phyloP scores from a whole-genome alignment of 192 early-diverging fungal genomes.

The Mortierella claussenii region DNA sequence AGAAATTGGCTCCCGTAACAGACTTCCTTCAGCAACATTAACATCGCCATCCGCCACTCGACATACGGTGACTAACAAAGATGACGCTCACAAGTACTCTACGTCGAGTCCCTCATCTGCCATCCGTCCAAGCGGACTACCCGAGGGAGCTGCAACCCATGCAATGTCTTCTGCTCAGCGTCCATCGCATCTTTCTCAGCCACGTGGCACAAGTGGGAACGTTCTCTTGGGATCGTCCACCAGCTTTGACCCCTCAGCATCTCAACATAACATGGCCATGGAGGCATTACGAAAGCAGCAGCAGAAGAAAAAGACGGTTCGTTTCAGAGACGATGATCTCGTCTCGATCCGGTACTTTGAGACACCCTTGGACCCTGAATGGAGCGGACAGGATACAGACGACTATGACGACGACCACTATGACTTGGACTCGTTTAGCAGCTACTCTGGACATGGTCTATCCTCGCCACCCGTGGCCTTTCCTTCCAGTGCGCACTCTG shows the following conservation, averaged over 20 bases:
- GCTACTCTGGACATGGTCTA: no score
- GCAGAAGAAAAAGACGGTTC: conserved; percentile 22
- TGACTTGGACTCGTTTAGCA: no score
- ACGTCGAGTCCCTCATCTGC: no score
- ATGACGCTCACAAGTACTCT: not conserved
- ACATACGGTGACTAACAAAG: not conserved
- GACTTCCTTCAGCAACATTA: not conserved
- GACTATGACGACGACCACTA: conserved; percentile 1
- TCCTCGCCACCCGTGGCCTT: no score
- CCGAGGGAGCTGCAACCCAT: no score
- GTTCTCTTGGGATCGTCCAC: no score
- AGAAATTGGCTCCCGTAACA: not conserved
- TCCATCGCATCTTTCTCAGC: no score
- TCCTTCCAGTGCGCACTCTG: no score
- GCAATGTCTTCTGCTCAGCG: no score
- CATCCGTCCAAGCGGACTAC: no score
- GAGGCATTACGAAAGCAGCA: not conserved
- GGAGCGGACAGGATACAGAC: not conserved
- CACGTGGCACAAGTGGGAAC: no score
- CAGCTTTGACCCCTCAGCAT: conserved; percentile 7
- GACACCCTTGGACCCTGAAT: not conserved
- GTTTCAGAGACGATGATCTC: conserved; percentile 18
- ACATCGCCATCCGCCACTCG: not conserved
- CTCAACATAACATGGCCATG: conserved; percentile 9
- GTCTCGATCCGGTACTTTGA: conserved; percentile 9